A percentile compares a stretch with the other conserved stretches of the same genome.
phyloP scores from a whole-genome alignment of 2,329 filamentous ascomycete genomes.

The Penicillium sp. region DNA sequence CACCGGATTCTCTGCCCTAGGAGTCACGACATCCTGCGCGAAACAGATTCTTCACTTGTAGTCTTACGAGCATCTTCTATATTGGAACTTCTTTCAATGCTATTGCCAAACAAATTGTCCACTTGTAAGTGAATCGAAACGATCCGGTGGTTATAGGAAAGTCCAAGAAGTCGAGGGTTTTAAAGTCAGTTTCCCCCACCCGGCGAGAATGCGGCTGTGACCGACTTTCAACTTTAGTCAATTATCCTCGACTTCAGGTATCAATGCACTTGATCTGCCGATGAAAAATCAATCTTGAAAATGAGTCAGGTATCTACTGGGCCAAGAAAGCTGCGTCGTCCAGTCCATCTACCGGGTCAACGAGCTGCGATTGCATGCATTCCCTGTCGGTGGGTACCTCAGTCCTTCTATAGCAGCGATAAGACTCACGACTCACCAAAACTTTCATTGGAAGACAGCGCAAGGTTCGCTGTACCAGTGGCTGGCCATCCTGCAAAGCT shows the following conservation, averaged over 20 bases:
- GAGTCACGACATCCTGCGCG: neutral
- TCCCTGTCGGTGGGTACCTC: slow-evolving; percentile 1
- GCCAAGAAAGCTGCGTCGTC: slow-evolving; percentile 1
- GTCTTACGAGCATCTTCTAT: too few relatives aligned
- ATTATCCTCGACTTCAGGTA: neutral
- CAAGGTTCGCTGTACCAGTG: slow-evolving; percentile 2
- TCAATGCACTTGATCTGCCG: neutral
- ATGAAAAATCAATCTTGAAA: neutral
- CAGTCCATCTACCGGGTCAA: slow-evolving; percentile 1
- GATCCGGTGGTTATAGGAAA: neutral
- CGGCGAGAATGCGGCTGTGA: neutral
- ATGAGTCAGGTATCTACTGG: neutral
- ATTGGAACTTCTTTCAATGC: too few relatives aligned
- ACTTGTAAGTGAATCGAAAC: too few relatives aligned
- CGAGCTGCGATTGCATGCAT: slow-evolving; percentile 4
- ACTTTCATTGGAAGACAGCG: neutral
- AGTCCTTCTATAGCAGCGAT: too few relatives aligned
- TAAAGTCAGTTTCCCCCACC: neutral
- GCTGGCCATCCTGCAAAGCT: slow-evolving; percentile 1
- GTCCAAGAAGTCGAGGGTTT: neutral
- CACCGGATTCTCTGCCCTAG: neutral
- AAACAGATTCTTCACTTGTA: neutral
- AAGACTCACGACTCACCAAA: neutral
- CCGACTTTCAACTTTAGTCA: neutral
- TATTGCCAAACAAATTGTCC: too few relatives aligned